phyloP scores from a whole-genome alignment of 148 eudicot genomes.

The Bassia scoparia region DNA sequence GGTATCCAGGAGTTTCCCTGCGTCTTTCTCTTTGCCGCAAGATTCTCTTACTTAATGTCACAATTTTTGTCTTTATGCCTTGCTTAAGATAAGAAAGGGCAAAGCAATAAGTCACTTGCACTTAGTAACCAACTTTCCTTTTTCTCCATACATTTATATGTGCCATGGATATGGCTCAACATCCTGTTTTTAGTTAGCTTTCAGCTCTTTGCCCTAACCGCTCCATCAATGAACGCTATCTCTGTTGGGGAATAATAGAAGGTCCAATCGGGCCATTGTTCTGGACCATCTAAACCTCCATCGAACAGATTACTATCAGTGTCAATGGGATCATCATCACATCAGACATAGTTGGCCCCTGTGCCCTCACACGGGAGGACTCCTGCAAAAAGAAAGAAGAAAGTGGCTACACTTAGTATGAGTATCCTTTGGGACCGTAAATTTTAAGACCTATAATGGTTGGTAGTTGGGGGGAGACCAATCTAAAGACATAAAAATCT shows the following conservation, averaged over 20 bases:
- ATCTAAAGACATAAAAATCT: too few species aligned
- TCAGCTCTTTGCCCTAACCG: constrained; percentile 86
- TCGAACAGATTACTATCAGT: constrained; percentile 66
- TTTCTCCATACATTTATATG: not conserved
- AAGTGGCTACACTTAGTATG: constrained; percentile 8
- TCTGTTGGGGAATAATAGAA: constrained; percentile 83
- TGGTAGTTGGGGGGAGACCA: too few species aligned
- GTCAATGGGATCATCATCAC: constrained; percentile 76
- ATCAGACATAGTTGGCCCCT: constrained; percentile 95
- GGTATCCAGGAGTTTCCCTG: constrained; percentile 91
- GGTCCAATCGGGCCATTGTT: constrained; percentile 89
- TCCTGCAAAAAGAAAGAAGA: constrained; percentile 38
- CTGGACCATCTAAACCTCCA: constrained; percentile 60
- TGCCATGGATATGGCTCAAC: constrained; percentile 17
- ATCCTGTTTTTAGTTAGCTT: constrained; percentile 81
- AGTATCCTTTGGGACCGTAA: too few species aligned
- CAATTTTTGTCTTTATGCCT: constrained; percentile 95
- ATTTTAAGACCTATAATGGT: too few species aligned
- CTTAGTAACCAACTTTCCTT: not conserved
- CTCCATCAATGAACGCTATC: constrained; percentile 84
- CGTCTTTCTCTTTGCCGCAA: constrained; percentile 94
- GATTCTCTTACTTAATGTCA: constrained; percentile 86
- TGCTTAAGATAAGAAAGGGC: not conserved
- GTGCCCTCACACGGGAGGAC: constrained; percentile 88
- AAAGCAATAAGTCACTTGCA: constrained; percentile 13